Evolutionary conservation across 257 asterid species (phyloP), one percentile per base, ranked within the genome.

Genomic region (Plectranthus barbatus): DNA sequence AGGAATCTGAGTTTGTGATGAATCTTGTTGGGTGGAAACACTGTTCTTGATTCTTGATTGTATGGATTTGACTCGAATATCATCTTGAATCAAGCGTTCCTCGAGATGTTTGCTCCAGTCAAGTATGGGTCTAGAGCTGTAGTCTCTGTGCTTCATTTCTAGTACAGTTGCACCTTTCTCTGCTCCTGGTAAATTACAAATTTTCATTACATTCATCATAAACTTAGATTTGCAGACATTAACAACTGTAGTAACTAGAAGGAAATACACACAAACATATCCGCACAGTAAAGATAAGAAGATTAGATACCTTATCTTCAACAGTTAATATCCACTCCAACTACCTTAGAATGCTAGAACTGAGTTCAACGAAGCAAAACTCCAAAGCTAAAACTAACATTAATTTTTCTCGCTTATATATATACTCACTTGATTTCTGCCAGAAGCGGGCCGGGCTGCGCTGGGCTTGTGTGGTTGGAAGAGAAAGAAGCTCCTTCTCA

Each of bases 381-480:
- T n/a, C 6, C 39, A 46, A 14, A 5, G 8, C 26, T 6, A 63
- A 12, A 20, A 15, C n/a, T 49, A 1, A n/a, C 34, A 48, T 53
- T n/a, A n/a, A 36, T 7, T 0, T 56, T 24, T 41, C 6, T 56
- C 9, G 62, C 18, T 41, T 63, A 33, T n/a, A n/a, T n/a, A n/a
- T n/a, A n/a, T 23, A 11, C 96, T 80, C 62, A 90, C 97, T 87
- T 68, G 93, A 76, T 70, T 79, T 71, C 37, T 67, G 90, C 66
- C 77, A 47, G 52, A 72, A 56, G 20, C 73, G 78, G 36, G 72
- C 45, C 37, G 76, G 67, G 42, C 50, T 26, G 12, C 15, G 44
- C 17, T 29, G 66, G 2, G 61, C 64, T 18, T 29, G 74, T 18
- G 56, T 36, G 77, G 65, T 42, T 40, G 76, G 80, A 21, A 65